These are phyloP conservation scores for Elaeis guineensis DNA, from an alignment of 176 grass and related monocot genomes.

Conservation along the genomic window DNA sequence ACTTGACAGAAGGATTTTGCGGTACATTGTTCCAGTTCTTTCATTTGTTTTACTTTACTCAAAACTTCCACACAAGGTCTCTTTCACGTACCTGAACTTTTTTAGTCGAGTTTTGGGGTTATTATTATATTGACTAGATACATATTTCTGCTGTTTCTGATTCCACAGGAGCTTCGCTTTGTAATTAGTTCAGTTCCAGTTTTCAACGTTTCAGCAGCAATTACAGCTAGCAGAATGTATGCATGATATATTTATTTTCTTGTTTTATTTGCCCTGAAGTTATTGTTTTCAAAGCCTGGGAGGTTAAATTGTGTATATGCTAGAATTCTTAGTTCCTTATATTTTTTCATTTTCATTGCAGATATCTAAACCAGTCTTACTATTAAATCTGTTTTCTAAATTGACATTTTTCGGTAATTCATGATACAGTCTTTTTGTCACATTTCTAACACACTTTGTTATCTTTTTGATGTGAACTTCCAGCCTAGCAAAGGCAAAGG, in stretches of 20 bases:
- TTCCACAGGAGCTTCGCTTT: conserved; percentile 83
- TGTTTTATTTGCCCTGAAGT: background rate
- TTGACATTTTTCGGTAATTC: too few species aligned
- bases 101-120: background rate
- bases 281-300: too few species aligned
- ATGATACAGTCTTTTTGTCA: too few species aligned
- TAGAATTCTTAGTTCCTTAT: too few species aligned
- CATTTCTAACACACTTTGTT: too few species aligned
- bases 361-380: too few species aligned
- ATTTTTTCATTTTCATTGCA: too few species aligned
- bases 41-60: conserved; percentile 95
- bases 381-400: too few species aligned
- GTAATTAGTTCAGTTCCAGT: conserved; percentile 79
- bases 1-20: conserved; percentile 81
- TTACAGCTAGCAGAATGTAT: conserved; percentile 83
- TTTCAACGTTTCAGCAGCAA: conserved; percentile 80
- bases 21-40: conserved; percentile 66
- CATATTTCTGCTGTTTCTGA: conserved; percentile 6
- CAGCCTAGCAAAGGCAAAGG: too few species aligned
- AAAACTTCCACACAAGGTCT: conserved; percentile 96
- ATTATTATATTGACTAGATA: conserved; percentile 1
- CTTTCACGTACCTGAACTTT: conserved; percentile 4
- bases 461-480: too few species aligned
- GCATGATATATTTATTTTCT: conserved; percentile 12
- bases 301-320: too few species aligned